Conservation (phyloP, 768 basidiomycete species). For the Boletellus emodensis region DNA sequence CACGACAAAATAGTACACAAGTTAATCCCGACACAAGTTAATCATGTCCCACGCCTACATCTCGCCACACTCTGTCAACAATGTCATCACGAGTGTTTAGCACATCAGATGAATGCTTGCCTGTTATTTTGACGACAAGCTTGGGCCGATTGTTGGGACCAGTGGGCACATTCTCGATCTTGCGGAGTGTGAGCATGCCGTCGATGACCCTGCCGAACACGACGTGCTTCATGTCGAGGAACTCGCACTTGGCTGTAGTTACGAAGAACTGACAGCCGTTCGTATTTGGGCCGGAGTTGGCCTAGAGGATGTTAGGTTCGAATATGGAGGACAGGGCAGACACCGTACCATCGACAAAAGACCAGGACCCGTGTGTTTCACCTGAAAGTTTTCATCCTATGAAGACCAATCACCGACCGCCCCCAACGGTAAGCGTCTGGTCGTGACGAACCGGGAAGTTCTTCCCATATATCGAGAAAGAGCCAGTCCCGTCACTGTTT, state of each 20-base stretch:
- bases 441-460: conserved; percentile 69
- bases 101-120: conserved; percentile 38
- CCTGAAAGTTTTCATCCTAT: conserved; percentile 92
- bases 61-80: conserved; percentile 50
- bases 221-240: conserved; percentile 92
- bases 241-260: conserved; percentile 91
- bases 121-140: conserved; percentile 80
- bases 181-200: conserved; percentile 91
- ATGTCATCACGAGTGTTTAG: background rate
- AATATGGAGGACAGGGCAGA: background rate
- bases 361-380: conserved; percentile 84
- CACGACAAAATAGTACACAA: background rate
- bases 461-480: conserved; percentile 95
- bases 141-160: conserved; percentile 89
- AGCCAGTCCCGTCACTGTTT: conserved; percentile 92
- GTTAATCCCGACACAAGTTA: background rate
- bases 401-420: background rate
- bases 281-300: conserved; percentile 91
- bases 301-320: conserved; percentile 42
- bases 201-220: conserved; percentile 90
- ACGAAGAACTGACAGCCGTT: conserved; percentile 99
- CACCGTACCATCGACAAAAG: conserved; percentile 80
- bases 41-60: conserved; percentile 36
- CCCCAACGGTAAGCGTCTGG: background rate
- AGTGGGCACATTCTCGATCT: conserved; percentile 94